Evolutionary conservation across 164 flowering plant species (phyloP), one percentile per base, ranked within the genome.

Genomic region (Annona squamosa): DNA sequence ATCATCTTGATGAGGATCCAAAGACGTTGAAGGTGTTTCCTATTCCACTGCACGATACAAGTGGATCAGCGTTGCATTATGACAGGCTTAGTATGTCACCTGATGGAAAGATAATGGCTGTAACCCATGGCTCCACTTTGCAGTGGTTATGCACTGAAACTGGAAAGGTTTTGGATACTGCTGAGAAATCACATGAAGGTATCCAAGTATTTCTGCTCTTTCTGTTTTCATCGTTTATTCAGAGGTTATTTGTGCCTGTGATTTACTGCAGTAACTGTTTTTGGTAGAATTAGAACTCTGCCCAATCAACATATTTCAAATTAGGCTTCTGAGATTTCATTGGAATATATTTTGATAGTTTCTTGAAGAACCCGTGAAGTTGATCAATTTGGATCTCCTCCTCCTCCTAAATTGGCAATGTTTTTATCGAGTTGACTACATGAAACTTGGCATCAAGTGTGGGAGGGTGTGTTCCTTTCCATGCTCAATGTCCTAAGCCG

Each of bases 151-250:
- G 79, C 74, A 76, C 79, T 69, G 98, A 93, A 81, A 86, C 92
- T 68, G 99, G 98, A 71, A 80, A 86, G 69, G 87, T 90, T 74
- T 79, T 95, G 85, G 98, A 95, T 78, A 87, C 96, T 37, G 95
- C 95, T 77, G 93, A 90, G 5, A 91, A 84, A 76, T 92, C 99
- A 57, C 99, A 95, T 80, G 99, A 95, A 65, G 97, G 99, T 93
- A 88, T 71, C 76, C 41, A 26, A 42, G 17, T 12, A 19, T 65
- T 37, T 16, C 7, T 62, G 26, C 12, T 12, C 19, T 63, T 4
- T 6, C 65, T 3, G 19, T n/a, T 63, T 63, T 6, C 65, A 6
- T 9, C 5, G 3, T 17, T 19, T 10, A 63, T 19, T 19, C 65
- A 63, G 19, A 3, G 41, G 17, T n/a, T 63, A 63, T 63, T 56